Base-by-base conservation (phyloP, 352 stramenopile species). In the Pythium apleroticum region DNA sequence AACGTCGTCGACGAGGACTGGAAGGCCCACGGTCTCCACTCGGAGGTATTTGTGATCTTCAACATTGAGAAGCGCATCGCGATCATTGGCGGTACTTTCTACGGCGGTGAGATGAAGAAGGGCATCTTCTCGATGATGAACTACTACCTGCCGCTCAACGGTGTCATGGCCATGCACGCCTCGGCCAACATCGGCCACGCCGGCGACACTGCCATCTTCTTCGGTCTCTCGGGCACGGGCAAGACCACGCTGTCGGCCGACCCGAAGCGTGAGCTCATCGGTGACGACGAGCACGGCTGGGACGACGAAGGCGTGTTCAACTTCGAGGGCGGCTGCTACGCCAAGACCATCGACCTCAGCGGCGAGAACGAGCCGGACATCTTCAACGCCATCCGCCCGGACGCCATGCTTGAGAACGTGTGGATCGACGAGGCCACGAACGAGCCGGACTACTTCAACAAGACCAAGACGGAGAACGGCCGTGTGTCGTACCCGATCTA, bases 271-370 rank as follows among this genome's bases (percentile, higher is more conserved):
- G 78, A 89, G 61, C 83, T 99, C 53, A 98, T 99, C 68, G 96
- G 96, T 56, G 96, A 98, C 69, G 96, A 99, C 69, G 77, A 85
- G 63, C 77, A 85, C 60, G 77, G 74, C 60, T 85, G 77, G 77
- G 77, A 85, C 66, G 65, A 82, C 50, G 69, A 90, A 56, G 95
- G 96, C 61, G 86, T 99, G 60, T 99, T 98, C 80, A 98, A 99
- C 83, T 98, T 99, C 81, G 96, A 99, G 75, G 96, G 96, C 64
- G 96, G 96, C 35, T 99, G 96, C 81, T 99, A 99, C 76, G 96
- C 96, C 66, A 99, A 99, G 86, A 98, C 93, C 19, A 98, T 98
- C 71, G 93, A 98, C 68, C 77, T 99, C 45, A 85, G 69, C 43
- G 82, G 92, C 68, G 81, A 97, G 70, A 98, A 95, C 64, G 96